Base-by-base conservation (phyloP, 805 yeast genomes). In the Candida piceae region DNA sequence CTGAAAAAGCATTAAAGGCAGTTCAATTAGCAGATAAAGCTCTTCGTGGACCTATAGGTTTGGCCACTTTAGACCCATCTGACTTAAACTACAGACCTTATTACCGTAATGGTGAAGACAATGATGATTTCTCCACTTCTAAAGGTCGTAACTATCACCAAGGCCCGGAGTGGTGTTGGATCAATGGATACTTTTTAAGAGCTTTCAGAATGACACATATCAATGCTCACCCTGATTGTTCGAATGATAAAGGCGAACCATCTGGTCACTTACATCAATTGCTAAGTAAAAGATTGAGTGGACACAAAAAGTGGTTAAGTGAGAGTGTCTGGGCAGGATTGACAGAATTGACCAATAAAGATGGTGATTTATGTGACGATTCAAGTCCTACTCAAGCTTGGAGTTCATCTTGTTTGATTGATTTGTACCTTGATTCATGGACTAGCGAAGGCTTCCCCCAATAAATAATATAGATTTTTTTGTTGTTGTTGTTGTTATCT, bases 151-250 rank as follows among this genome's bases (percentile, higher is more conserved):
- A 93, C 63, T 90, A 90, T 58, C 98, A 90, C 60, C 97, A 90
- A 63, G 98, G 98, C 2, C 98, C 98, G 2, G 98, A 93, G 57
- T 90, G 98, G 98, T 84, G 85, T 23, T 90, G 97, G 97, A 74
- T 79, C 40, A 70, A 72, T 18, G 98, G 98, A 3, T 88, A 78
- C 59, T 90, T 87, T 55, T 62, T 93, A 47, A 74, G 97, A 45
- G 95, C 97, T 0, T 78, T 69, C 50, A 64, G 75, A 26, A 58
- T 64, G 31, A 76, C 82, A 54, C 77, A 79, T 48, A 58, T 68
- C 32, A 39, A 53, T 3, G 54, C 61, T 5, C 63, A 63, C 23
- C 61, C 64, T 1, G 50, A 54, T 11, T 62, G 70, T 44, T 50
- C 60, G 36, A 52, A 57, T 40, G 52, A 51, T 1, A 47, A 58